Percentiles rank a stretch among this genome's conserved stretches.
Conservation (phyloP, 2,329 filamentous ascomycete genomes). For the Fusarium cyanostomum region DNA sequence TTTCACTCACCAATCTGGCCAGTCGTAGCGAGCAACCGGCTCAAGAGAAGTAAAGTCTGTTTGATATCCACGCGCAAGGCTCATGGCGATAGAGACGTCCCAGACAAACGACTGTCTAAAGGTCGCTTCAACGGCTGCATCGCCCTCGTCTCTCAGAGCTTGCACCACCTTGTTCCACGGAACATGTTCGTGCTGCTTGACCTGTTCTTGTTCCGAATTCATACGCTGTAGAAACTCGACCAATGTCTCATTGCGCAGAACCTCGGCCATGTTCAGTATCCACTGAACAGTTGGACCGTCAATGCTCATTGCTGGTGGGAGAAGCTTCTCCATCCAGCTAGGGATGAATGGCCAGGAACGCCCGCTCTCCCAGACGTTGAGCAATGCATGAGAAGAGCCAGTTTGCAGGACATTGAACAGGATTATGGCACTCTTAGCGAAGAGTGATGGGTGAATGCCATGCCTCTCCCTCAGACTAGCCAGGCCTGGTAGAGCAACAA, state of each 20-base stretch:
- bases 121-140: conserved; percentile 46
- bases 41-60: conserved; percentile 40
- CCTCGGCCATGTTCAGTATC: conserved; percentile 48
- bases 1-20: conserved; percentile 50
- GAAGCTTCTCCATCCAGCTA: conserved; percentile 46
- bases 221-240: conserved; percentile 43
- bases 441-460: conserved; percentile 41
- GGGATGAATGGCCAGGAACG: conserved; percentile 52
- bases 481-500: conserved; percentile 43
- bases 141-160: conserved; percentile 47
- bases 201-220: conserved; percentile 37
- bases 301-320: conserved; percentile 51
- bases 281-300: conserved; percentile 51
- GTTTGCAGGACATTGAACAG: conserved; percentile 50
- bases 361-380: conserved; percentile 48
- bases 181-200: conserved; percentile 44
- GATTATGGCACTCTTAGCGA: conserved; percentile 46
- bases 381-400: conserved; percentile 44
- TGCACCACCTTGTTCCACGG: conserved; percentile 48
- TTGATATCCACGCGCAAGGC: conserved; percentile 20
- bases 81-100: conserved; percentile 49
- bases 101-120: conserved; percentile 52
- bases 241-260: conserved; percentile 39
- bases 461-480: conserved; percentile 31
- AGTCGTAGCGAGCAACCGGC: conserved; percentile 48